phyloP scores from a whole-genome alignment of 208 protist species.

The Borovskyia barvae region DNA sequence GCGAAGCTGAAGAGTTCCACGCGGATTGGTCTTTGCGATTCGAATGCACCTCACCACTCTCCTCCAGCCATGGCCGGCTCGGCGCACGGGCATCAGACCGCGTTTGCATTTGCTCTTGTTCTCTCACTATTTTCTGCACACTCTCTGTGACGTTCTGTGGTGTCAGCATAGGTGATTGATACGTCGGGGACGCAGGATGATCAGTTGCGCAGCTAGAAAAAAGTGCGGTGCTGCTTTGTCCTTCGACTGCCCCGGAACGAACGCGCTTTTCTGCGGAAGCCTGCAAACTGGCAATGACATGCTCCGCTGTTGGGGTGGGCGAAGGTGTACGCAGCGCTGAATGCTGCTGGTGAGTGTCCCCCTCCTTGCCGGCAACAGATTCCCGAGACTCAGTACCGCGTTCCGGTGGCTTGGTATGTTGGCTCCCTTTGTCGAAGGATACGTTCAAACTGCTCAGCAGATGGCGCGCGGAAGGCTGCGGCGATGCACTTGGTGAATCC shows the following conservation, averaged over 20 bases:
- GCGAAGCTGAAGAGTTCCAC: constrained; percentile 18
- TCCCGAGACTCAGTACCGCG: not conserved
- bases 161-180: constrained; percentile 30
- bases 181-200: not conserved
- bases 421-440: constrained; percentile 13
- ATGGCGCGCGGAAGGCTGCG: constrained; percentile 25
- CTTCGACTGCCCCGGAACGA: constrained; percentile 13
- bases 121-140: constrained; percentile 18
- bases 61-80: constrained; percentile 17
- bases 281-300: constrained; percentile 35
- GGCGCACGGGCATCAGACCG: constrained; percentile 29
- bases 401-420: constrained; percentile 15
- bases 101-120: constrained; percentile 7
- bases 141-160: constrained; percentile 43
- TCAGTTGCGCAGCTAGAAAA: not conserved
- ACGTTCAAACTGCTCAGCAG: constrained; percentile 32
- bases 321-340: constrained; percentile 14
- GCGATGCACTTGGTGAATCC: constrained; percentile 31
- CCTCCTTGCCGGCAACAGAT: not conserved
- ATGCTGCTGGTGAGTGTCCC: not conserved
- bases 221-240: not conserved
- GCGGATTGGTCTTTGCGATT: too few relatives aligned
- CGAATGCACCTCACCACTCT: not conserved
- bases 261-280: constrained; percentile 36
- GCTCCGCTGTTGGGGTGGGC: constrained; percentile 24